A percentile compares a stretch with the other conserved stretches of the same genome.
phyloP scores from a whole-genome alignment of 2,329 filamentous ascomycete genomes.

The Neofusicoccum laricinum region DNA sequence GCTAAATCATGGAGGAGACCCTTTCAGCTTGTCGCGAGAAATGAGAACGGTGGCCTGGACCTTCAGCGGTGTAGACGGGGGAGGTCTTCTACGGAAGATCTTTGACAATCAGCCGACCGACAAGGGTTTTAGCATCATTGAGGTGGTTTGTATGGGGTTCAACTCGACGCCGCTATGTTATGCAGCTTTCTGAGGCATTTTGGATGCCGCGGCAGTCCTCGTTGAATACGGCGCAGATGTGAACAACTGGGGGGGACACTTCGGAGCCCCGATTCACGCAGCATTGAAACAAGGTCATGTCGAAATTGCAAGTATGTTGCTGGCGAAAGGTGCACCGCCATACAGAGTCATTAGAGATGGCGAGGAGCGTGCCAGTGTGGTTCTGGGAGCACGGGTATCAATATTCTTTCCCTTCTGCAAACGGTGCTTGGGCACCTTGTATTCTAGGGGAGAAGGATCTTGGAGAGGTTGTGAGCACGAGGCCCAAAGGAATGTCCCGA shows the following conservation, averaged over 20 bases:
- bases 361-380: not conserved
- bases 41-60: not conserved
- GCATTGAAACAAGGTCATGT: not conserved
- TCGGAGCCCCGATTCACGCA: not conserved
- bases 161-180: not conserved
- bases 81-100: not conserved
- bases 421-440: not conserved
- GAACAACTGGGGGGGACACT: not conserved
- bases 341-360: not conserved
- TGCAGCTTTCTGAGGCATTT: not conserved
- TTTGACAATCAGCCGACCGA: not conserved
- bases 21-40: not conserved
- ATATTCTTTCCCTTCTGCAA: not conserved
- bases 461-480: not conserved
- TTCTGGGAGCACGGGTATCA: not conserved
- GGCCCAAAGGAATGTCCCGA: no score
- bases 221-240: not conserved
- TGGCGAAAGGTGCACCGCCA: not conserved
- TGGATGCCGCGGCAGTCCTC: not conserved
- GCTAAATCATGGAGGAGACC: not conserved
- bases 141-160: rapidly evolving
- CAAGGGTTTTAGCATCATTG: not conserved
- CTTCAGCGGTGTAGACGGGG: rapidly evolving
- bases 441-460: no score
- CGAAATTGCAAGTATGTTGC: not conserved